A percentile compares a stretch with the other conserved stretches of the same genome.
phyloP scores from a whole-genome alignment of 345 rosid genomes.

The Anastatica hierochuntica region DNA sequence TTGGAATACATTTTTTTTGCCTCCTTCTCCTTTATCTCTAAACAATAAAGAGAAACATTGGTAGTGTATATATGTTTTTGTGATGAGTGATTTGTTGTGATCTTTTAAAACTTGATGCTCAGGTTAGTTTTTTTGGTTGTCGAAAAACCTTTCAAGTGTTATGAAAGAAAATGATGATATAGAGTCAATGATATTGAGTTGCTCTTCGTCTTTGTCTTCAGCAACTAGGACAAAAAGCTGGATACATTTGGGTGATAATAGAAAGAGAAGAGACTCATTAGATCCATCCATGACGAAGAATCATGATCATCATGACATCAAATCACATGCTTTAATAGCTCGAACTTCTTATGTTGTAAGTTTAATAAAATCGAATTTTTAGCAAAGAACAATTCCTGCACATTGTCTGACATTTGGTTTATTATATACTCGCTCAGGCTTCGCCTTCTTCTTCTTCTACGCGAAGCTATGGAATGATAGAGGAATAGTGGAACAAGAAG shows the following conservation, averaged over 20 bases:
- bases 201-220: conserved; percentile 13
- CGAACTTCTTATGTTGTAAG: conserved; percentile 22
- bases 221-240: conserved; percentile 40
- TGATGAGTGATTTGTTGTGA: too few species aligned
- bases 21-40: too few species aligned
- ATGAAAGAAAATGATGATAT: conserved; percentile 30
- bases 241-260: conserved; percentile 24
- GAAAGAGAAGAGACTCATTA: conserved; percentile 17
- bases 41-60: too few species aligned
- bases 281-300: conserved; percentile 25
- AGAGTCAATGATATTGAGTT: conserved; percentile 25
- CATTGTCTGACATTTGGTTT: background rate
- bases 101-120: too few species aligned
- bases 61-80: too few species aligned
- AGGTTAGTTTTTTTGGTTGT: conserved; percentile 4
- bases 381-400: background rate
- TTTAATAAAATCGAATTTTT: background rate
- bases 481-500: conserved; percentile 24
- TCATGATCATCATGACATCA: conserved; percentile 23
- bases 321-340: conserved; percentile 9
- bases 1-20: too few species aligned
- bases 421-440: conserved; percentile 18
- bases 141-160: conserved; percentile 14
- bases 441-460: conserved; percentile 17
- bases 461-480: conserved; percentile 21